Conservation (phyloP, 371 early-diverging fungal species). For the Rhizomucor miehei region DNA sequence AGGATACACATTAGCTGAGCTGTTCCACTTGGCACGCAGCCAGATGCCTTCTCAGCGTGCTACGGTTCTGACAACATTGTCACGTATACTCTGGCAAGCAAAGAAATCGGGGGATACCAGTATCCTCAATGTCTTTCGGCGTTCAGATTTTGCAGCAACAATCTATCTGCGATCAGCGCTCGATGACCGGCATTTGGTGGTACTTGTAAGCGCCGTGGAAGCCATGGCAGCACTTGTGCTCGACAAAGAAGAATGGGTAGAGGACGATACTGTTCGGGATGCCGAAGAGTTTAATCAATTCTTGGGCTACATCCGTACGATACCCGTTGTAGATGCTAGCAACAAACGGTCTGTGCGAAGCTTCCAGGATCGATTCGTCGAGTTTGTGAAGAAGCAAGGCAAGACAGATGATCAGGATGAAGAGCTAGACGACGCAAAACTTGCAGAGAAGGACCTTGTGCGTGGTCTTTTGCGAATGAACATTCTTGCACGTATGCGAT, state of each 20-base stretch:
- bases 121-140: slow-evolving; percentile 33
- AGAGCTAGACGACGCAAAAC: slow-evolving; percentile 33
- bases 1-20: slow-evolving; percentile 85
- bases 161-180: slow-evolving; percentile 61
- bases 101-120: slow-evolving; percentile 24
- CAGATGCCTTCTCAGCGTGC: slow-evolving; percentile 80
- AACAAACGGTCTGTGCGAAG: not conserved
- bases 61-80: slow-evolving; percentile 64
- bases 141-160: slow-evolving; percentile 35
- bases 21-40: slow-evolving; percentile 78
- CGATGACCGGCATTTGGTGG: slow-evolving; percentile 65
- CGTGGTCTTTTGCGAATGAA: slow-evolving; percentile 57
- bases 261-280: slow-evolving; percentile 23
- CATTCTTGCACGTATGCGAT: slow-evolving; percentile 53
- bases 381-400: slow-evolving; percentile 1
- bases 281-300: slow-evolving; percentile 20
- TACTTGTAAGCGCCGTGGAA: slow-evolving; percentile 49
- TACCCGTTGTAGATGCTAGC: slow-evolving; percentile 6
- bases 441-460: slow-evolving; percentile 51
- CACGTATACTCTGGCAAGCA: slow-evolving; percentile 57
- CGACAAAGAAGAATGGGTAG: slow-evolving; percentile 24
- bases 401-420: slow-evolving; percentile 17
- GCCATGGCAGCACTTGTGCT: slow-evolving; percentile 45
- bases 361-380: slow-evolving; percentile 18
- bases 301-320: slow-evolving; percentile 21